Conservation (phyloP, 192 early-diverging fungal genomes). For the Backusella morwellensis region DNA sequence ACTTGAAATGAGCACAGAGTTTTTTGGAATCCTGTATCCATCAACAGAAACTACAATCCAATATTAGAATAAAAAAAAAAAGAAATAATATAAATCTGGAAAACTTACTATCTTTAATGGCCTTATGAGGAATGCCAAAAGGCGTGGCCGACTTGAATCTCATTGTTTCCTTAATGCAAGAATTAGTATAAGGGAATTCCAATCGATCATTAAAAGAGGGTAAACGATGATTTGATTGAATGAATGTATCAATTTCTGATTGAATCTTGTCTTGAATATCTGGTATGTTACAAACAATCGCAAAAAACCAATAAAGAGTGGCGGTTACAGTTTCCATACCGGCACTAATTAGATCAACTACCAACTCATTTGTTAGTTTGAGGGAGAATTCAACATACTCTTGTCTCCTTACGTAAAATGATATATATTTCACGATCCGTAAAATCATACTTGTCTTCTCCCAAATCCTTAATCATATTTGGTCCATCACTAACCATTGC, state of each 20-base stretch:
- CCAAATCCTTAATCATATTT: not conserved
- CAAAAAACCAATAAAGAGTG: not conserved
- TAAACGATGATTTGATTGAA: not conserved
- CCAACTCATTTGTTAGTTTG: not conserved
- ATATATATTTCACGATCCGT: not conserved
- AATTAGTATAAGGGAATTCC: conserved; percentile 13
- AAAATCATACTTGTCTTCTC: not conserved
- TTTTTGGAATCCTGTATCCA: conserved; percentile 48
- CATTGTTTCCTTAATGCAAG: conserved; percentile 12
- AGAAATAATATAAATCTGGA: not conserved
- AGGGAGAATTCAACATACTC: too few species aligned
- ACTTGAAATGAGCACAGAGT: conserved; percentile 41
- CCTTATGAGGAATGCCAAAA: conserved; percentile 8
- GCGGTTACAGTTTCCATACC: not conserved
- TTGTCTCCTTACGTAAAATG: not conserved
- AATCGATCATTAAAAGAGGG: not conserved
- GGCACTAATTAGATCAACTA: not conserved
- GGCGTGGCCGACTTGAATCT: not conserved
- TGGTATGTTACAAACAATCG: conserved; percentile 6
- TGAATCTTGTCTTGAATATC: conserved; percentile 14
- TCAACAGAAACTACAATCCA: conserved; percentile 14
- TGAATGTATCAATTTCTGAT: conserved; percentile 11
- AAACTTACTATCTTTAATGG: conserved; percentile 14
- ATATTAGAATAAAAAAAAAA: too few species aligned
- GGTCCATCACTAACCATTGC: not conserved